These are phyloP conservation scores for Eucalyptus cloeziana DNA, from an alignment of 345 rosid species.

Conservation along the genomic window DNA sequence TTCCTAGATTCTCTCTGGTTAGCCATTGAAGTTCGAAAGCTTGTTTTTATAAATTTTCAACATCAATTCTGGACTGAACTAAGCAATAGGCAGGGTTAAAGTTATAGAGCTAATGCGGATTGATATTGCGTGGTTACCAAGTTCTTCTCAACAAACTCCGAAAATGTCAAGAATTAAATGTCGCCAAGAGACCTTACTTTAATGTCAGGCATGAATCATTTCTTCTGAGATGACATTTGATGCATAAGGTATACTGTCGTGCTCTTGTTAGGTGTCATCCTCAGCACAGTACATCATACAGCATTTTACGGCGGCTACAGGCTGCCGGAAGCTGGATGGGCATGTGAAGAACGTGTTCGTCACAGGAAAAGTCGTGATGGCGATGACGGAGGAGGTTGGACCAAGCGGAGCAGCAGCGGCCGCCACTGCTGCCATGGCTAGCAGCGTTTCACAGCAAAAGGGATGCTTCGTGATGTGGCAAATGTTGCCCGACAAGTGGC, in stretches of 20 bases:
- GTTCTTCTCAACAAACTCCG: not conserved
- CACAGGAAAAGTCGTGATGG: constrained; percentile 80
- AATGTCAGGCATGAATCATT: not conserved
- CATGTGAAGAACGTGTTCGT: constrained; percentile 64
- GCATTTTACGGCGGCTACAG: constrained; percentile 92
- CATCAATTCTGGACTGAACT: not conserved
- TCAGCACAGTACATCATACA: constrained; percentile 92
- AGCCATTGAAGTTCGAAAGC: not conserved
- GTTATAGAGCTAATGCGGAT: not conserved
- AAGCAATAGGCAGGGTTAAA: not conserved
- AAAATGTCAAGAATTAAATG: not conserved
- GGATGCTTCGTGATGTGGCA: constrained; percentile 99
- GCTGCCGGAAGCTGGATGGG: constrained; percentile 67
- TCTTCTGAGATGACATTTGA: not conserved
- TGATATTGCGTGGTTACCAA: not conserved
- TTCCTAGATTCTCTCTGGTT: not conserved
- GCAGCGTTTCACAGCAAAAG: constrained; percentile 29
- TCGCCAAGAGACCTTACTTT: not conserved
- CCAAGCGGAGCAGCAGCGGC: constrained; percentile 12
- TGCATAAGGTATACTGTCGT: not conserved
- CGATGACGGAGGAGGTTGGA: constrained; percentile 55
- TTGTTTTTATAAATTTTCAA: not conserved
- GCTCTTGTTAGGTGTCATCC: constrained; percentile 58
- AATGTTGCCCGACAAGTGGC: constrained; percentile 91
- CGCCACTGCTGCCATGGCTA: constrained; percentile 1